Evolutionary conservation across 768 basidiomycete genomes (phyloP).

Genomic region (Trametes villosa): DNA sequence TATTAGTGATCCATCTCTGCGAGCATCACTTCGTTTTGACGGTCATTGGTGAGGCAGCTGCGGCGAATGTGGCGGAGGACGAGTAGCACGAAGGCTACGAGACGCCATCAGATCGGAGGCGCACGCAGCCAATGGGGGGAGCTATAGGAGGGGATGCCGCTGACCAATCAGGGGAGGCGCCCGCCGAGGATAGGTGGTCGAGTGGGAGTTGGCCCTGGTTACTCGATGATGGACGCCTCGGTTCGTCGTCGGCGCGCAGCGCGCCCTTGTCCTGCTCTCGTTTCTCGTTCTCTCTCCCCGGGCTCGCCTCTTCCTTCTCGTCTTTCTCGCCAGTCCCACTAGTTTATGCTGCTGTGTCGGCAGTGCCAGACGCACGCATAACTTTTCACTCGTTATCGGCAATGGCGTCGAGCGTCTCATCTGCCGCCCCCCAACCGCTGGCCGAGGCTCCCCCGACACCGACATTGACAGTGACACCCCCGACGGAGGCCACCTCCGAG

Average conservation of each 20-base stretch:
- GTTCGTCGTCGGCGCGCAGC: neutral
- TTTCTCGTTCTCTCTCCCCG: neutral
- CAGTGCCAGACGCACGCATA: slow-evolving; percentile 31
- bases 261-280: neutral
- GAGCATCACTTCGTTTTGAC: neutral
- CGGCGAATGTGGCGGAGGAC: neutral
- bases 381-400: slow-evolving; percentile 16
- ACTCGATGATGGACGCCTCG: neutral
- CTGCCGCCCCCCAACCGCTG: slow-evolving; percentile 19
- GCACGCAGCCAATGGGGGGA: slow-evolving; percentile 3
- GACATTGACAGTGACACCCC: slow-evolving; percentile 2
- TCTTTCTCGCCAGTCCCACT: neutral
- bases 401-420: slow-evolving; percentile 23
- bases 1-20: neutral
- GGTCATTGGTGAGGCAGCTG: neutral
- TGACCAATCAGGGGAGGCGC: neutral
- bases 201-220: neutral
- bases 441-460: slow-evolving; percentile 3
- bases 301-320: neutral
- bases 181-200: neutral
- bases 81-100: neutral
- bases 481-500: neutral
- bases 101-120: neutral
- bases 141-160: neutral
- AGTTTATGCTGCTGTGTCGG: slow-evolving; percentile 24